Base-by-base conservation (phyloP, 176 grass and related monocot species). In the Hordeum marinum region DNA sequence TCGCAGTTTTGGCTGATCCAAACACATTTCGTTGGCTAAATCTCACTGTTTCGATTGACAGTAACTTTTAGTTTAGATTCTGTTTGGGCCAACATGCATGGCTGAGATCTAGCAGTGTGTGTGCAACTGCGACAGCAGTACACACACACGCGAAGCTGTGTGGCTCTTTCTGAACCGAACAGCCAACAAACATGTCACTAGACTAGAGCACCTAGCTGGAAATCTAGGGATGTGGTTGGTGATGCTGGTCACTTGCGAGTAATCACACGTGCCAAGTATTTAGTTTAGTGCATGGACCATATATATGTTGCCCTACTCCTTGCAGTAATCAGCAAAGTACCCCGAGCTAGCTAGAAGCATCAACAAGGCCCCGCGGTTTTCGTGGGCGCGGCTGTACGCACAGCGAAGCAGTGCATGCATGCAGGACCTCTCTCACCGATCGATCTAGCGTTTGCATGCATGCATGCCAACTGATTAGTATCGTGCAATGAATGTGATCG, bases 401-500 rank as follows among this genome's bases (percentile, higher is more conserved):
- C 72, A 41, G 61, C 62, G n/a, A 77, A 85, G 83, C 82, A 36
- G 41, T 8, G 82, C 68, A 42, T 50, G 15, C 46, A 50, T 50
- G 4, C 46, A 23, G 39, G 82, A 84, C 26, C 58, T 29, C 29
- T 29, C 29, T 72, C 21, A 72, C 24, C 58, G 48, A 25, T 26
- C 26, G 55, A 75, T 46, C 55, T 63, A 82, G 50, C 35, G 17
- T 52, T 52, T 52, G 48, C 48, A 52, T 52, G 48, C 48, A 52
- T 52, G 48, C 48, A 52, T 52, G 48, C 0, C 15, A n/a, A 24
- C 45, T 57, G 60, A 82, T 55, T 20, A 39, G 65, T 37, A 10
- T 41, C 25, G 27, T 59, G 80, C 34, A 60, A 14, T 29, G 10
- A 61, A 60, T 58, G 36, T 60, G 69, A 82, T 42, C 34, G 34